Evolutionary conservation across 2,329 filamentous ascomycete genomes (phyloP).

Genomic region (Fusarium albidum): DNA sequence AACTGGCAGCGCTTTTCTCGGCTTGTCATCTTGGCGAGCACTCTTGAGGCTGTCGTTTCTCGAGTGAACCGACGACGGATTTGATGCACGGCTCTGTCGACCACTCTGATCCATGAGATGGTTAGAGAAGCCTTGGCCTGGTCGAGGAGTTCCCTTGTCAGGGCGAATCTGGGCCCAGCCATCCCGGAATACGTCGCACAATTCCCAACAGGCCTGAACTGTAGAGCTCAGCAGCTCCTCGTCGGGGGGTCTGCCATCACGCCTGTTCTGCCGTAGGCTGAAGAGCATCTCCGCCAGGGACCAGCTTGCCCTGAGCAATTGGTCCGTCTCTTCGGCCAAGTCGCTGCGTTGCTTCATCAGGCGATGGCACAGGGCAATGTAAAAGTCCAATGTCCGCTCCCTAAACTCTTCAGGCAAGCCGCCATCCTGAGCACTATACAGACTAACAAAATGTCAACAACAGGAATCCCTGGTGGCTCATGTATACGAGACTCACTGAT

Average conservation of each 20-base stretch:
- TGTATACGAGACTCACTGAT: slow-evolving; percentile 67
- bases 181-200: slow-evolving; percentile 91
- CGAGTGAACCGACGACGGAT: slow-evolving; percentile 59
- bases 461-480: slow-evolving; percentile 4
- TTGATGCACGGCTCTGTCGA: slow-evolving; percentile 58
- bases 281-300: slow-evolving; percentile 92
- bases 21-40: slow-evolving; percentile 54
- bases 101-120: slow-evolving; percentile 59
- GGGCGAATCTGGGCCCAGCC: slow-evolving; percentile 90
- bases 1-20: slow-evolving; percentile 58
- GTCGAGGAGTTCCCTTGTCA: slow-evolving; percentile 84
- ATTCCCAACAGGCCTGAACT: slow-evolving; percentile 92
- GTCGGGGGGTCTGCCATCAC: slow-evolving; percentile 76
- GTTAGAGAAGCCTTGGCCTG: slow-evolving; percentile 78
- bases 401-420: slow-evolving; percentile 85
- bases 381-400: slow-evolving; percentile 92
- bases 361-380: slow-evolving; percentile 90
- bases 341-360: slow-evolving; percentile 94
- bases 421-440: slow-evolving; percentile 88
- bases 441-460: slow-evolving; percentile 51
- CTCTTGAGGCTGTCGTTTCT: slow-evolving; percentile 63
- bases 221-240: slow-evolving; percentile 88
- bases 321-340: slow-evolving; percentile 82
- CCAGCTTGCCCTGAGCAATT: slow-evolving; percentile 87
- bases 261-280: slow-evolving; percentile 82